Base-by-base conservation (phyloP, 2,329 filamentous ascomycete genomes). In the Phyllosticta capitalensis region DNA sequence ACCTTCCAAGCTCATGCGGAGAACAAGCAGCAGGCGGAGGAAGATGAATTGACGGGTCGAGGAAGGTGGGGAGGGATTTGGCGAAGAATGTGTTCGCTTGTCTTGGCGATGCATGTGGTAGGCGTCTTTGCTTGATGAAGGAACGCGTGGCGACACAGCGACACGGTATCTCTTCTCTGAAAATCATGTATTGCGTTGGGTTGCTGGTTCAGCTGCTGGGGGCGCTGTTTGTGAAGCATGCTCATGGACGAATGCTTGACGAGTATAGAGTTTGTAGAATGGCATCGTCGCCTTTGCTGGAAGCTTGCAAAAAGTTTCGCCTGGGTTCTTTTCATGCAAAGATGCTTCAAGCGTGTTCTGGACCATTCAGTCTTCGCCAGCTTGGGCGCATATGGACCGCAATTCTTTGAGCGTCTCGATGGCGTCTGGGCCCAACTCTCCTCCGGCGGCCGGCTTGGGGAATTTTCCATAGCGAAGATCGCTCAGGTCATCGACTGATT, bases 381-480 rank as follows among this genome's bases (percentile, higher is more conserved):
- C 28, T 22, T 65, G 62, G 10, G 64, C 45, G 71, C 88, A 91
- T 22, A 81, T 78, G 62, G 83, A 78, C 69, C 88, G 83, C 33
- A 90, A 76, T 62, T 81, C 79, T 62, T 78, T 76, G 38, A 94
- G 75, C 5, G 86, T 86, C 53, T 86, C 81, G 19, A 90, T 75
- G 28, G 90, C 82, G 64, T 91, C 86, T 53, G 83, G 79, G 24
- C 78, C 79, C 30, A 92, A 74, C 61, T 83, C 79, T 21, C 79
- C 72, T 63, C 88, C 87, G 10, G 72, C 75, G 21, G 72, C 69
- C 22, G 75, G 70, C 22, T 74, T 75, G 48, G 74, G 72, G 61
- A 94, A 81, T 59, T 85, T 85, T 45, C 91, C 90, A 67, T 94
- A 92, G 52, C 89, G 84, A 59, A 95, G 78, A 72, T 95, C 89